Conservation (phyloP, 192 early-diverging fungal species). For the Geosiphon pyriformis region DNA sequence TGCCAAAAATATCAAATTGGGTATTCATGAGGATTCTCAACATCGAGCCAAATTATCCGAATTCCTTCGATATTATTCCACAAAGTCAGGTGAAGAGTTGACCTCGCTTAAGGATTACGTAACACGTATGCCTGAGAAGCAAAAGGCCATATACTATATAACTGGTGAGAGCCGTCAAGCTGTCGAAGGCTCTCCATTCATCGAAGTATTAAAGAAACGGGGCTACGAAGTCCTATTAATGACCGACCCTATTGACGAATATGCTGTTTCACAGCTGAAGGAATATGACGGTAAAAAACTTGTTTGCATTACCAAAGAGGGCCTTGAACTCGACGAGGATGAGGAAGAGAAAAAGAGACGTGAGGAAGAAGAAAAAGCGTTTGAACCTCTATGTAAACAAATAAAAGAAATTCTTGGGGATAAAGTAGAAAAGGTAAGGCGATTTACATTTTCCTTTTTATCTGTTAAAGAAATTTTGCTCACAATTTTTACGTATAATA, state of each 20-base stretch:
- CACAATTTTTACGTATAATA: slow-evolving; percentile 23
- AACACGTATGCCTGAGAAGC: slow-evolving; percentile 99
- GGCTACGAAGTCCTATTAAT: slow-evolving; percentile 98
- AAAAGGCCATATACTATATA: slow-evolving; percentile 99
- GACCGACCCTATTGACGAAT: slow-evolving; percentile 99
- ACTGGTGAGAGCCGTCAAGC: slow-evolving; percentile 91
- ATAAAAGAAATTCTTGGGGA: slow-evolving; percentile 99
- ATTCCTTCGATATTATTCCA: slow-evolving; percentile 95
- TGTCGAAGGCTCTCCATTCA: slow-evolving; percentile 96
- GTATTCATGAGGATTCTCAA: slow-evolving; percentile 96
- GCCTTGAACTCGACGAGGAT: slow-evolving; percentile 97
- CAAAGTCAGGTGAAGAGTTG: slow-evolving; percentile 97
- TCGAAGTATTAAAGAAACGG: slow-evolving; percentile 99
- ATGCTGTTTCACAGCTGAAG: slow-evolving; percentile 96
- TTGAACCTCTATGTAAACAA: slow-evolving; percentile 83
- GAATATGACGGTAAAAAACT: slow-evolving; percentile 99
- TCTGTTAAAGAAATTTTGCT: neutral
- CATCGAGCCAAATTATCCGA: slow-evolving; percentile 98
- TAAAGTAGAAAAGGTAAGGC: slow-evolving; percentile 87
- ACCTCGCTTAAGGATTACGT: slow-evolving; percentile 99
- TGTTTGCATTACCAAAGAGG: slow-evolving; percentile 97
- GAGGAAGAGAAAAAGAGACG: slow-evolving; percentile 95
- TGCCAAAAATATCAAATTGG: slow-evolving; percentile 99
- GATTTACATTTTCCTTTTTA: neutral
- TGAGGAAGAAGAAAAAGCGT: slow-evolving; percentile 90